Evolutionary conservation across 139 green algal species (phyloP), one percentile per base, ranked within the genome.

Genomic region (Zygnema cylindricum): DNA sequence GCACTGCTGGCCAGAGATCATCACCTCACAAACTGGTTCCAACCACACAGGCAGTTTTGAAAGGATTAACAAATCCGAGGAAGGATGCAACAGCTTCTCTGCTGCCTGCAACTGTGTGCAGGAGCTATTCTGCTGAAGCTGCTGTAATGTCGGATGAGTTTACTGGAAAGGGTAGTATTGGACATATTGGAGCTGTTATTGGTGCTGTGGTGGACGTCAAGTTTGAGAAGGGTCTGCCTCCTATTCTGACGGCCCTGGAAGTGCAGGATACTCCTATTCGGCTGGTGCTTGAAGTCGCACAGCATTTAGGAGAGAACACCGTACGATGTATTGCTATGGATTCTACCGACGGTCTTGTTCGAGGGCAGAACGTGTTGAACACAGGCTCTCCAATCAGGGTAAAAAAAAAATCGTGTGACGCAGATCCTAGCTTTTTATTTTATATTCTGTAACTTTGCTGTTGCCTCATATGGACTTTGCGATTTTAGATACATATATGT

Each of bases 261-360:
- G 84, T 92, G 1, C 81, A 94, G 69, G 92, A 84, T 33, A 81
- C 92, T 73, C 55, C 95, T 63, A 93, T 98, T 35, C 94, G 98
- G 42, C 93, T 99, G 35, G 98, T 99, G 38, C 92, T 99, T 42
- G 98, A 99, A 93, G 98, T 99, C 1, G 95, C 98, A 0, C 96
- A 98, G 94, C 98, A 99, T 92, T 90, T 98, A 84, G 98, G 98
- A 55, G 97, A 99, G 90, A 98, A 98, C 93, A 98, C 96, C 36
- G 95, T 98, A 23, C 94, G 98, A 69, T 97, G 93, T 91, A 99
- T 99, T 94, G 97, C 98, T 82, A 99, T 99, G 98, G 98, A 99
- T 77, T 95, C 93, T 55, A 99, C 98, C 39, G 98, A 99, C 86
- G 98, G 98, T 42, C 93, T 99, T 1, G 93, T 96, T 49, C 95